phyloP scores from a whole-genome alignment of 257 asterid species.

The Ajuga chamaepitys region DNA sequence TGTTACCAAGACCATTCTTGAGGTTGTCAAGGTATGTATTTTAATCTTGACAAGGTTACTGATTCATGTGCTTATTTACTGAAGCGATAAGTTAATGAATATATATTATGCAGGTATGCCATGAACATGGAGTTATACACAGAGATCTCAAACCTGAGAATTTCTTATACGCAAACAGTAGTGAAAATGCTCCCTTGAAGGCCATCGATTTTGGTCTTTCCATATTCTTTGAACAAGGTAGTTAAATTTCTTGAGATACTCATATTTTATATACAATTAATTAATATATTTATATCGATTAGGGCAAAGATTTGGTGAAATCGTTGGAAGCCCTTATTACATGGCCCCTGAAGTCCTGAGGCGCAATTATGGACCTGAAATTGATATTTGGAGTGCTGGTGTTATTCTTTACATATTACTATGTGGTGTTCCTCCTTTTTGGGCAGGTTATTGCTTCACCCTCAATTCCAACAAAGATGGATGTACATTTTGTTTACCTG shows the following conservation, averaged over 20 bases:
- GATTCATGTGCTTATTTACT: no score
- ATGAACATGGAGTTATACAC: slow-evolving; percentile 72
- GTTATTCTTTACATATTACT: slow-evolving; percentile 75
- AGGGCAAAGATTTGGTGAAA: slow-evolving; percentile 73
- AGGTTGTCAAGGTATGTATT: slow-evolving; percentile 60
- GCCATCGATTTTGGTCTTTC: slow-evolving; percentile 91
- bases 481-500: no score
- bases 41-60: no score
- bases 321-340: slow-evolving; percentile 91
- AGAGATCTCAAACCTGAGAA: slow-evolving; percentile 87
- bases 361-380: slow-evolving; percentile 62
- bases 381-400: slow-evolving; percentile 90
- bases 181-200: slow-evolving; percentile 60
- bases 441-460: slow-evolving; percentile 55
- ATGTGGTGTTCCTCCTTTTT: slow-evolving; percentile 90
- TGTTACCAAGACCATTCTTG: slow-evolving; percentile 69
- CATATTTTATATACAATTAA: no score
- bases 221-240: slow-evolving; percentile 64
- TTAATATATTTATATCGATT: neutral
- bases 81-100: no score
- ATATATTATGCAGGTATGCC: slow-evolving; percentile 43
- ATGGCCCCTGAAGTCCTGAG: slow-evolving; percentile 90
- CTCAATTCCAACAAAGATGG: no score
- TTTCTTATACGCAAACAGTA: slow-evolving; percentile 43
- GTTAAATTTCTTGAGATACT: no score